Conservation (phyloP, 768 basidiomycete species). For the Auricularia auricula-judae region DNA sequence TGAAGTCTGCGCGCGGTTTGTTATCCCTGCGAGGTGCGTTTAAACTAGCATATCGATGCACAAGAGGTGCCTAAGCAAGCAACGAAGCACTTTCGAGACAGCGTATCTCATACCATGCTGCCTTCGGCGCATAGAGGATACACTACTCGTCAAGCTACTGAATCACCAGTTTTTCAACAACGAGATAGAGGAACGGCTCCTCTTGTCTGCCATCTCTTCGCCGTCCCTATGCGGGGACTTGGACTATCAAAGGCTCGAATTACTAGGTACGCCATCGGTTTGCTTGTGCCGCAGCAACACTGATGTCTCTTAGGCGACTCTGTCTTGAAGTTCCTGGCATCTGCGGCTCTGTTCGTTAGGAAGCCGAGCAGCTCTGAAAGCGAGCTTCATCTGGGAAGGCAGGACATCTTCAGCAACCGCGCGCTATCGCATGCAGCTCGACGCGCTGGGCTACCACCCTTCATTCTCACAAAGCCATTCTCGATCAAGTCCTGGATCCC, state of each 20-base stretch:
- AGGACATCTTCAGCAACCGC: constrained; percentile 66
- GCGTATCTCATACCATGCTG: constrained; percentile 66
- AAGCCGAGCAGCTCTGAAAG: constrained; percentile 57
- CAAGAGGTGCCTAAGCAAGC: too few relatives aligned
- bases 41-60: too few relatives aligned
- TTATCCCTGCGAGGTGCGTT: constrained; percentile 58
- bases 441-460: constrained; percentile 52
- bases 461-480: constrained; percentile 64
- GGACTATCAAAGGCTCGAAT: constrained; percentile 78
- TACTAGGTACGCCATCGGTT: constrained; percentile 46
- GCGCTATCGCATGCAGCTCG: constrained; percentile 45
- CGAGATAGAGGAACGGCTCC: constrained; percentile 45
- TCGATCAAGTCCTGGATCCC: constrained; percentile 57
- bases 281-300: background rate
- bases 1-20: constrained; percentile 65
- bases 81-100: constrained; percentile 50
- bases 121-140: constrained; percentile 57
- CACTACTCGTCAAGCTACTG: constrained; percentile 67
- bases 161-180: constrained; percentile 57
- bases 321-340: constrained; percentile 69
- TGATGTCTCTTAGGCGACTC: constrained; percentile 48
- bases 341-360: constrained; percentile 63
- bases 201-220: constrained; percentile 58
- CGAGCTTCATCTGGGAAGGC: constrained; percentile 52
- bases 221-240: constrained; percentile 58